Conservation (phyloP, 1,139 yeast species). For the Geotrichum australiense region DNA sequence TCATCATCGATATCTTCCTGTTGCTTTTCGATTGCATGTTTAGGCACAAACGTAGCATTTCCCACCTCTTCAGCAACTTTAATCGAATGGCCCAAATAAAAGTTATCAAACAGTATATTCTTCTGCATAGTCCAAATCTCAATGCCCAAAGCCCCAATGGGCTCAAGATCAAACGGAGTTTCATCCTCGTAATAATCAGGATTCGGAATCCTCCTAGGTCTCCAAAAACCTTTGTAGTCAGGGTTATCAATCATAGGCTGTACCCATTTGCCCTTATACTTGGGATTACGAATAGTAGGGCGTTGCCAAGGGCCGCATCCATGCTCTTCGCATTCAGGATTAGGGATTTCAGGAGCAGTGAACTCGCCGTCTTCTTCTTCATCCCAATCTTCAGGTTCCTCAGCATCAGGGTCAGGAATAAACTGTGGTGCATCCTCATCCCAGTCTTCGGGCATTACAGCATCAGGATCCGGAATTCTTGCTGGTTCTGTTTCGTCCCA, state of each 20-base stretch:
- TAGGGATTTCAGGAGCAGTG: slow-evolving; percentile 59
- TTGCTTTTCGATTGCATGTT: slow-evolving; percentile 48
- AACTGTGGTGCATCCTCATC: slow-evolving; percentile 52
- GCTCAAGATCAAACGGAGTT: slow-evolving; percentile 54
- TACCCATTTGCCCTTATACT: slow-evolving; percentile 71
- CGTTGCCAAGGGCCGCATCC: slow-evolving; percentile 79
- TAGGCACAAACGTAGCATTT: slow-evolving; percentile 62
- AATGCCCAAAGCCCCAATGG: slow-evolving; percentile 77
- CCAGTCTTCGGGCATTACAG: slow-evolving; percentile 71
- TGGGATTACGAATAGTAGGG: slow-evolving; percentile 59
- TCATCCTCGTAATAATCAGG: slow-evolving; percentile 60
- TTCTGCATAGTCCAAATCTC: slow-evolving; percentile 87
- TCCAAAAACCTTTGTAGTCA: slow-evolving; percentile 71
- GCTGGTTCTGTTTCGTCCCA: slow-evolving; percentile 68
- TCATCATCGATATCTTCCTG: slow-evolving; percentile 34
- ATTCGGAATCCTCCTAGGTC: slow-evolving; percentile 57
- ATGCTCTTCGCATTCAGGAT: slow-evolving; percentile 60
- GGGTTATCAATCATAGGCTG: slow-evolving; percentile 68
- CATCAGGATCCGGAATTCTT: slow-evolving; percentile 58
- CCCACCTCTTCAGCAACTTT: slow-evolving; percentile 80
- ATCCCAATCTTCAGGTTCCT: slow-evolving; percentile 71
- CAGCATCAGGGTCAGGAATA: slow-evolving; percentile 60
- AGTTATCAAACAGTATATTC: slow-evolving; percentile 69
- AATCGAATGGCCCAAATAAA: slow-evolving; percentile 76
- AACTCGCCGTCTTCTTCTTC: slow-evolving; percentile 85